These are phyloP conservation scores for Hymenotorrendiella dingleyae DNA, from an alignment of 2,329 filamentous ascomycete species.

Conservation along the genomic window DNA sequence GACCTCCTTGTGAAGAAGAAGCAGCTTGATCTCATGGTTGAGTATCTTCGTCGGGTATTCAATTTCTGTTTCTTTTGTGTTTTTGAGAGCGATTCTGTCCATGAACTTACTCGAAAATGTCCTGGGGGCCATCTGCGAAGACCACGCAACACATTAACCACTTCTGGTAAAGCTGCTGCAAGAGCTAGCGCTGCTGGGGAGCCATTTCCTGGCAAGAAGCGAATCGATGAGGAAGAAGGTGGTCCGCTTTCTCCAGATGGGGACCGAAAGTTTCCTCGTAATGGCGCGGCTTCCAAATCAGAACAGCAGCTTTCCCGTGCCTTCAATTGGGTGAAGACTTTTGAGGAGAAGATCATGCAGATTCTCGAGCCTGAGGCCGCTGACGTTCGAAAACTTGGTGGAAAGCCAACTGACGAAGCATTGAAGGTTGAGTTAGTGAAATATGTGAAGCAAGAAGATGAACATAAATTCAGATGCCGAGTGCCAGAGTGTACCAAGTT, in stretches of 20 bases:
- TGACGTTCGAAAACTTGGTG: conserved; percentile 85
- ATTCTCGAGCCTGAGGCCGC: conserved; percentile 85
- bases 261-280: conserved; percentile 63
- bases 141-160: conserved; percentile 78
- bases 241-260: conserved; percentile 59
- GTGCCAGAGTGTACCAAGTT: conserved; percentile 93
- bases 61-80: conserved; percentile 99
- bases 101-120: conserved; percentile 92
- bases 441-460: conserved; percentile 94
- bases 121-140: conserved; percentile 94
- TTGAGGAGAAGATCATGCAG: conserved; percentile 92
- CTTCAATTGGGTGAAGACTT: conserved; percentile 98
- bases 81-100: conserved; percentile 94
- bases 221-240: conserved; percentile 47
- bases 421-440: conserved; percentile 80
- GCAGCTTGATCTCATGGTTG: conserved; percentile 89
- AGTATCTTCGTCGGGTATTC: conserved; percentile 93
- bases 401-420: conserved; percentile 78
- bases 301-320: conserved; percentile 91
- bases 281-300: conserved; percentile 62
- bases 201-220: conserved; percentile 78
- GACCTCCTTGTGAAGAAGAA: conserved; percentile 91
- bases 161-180: conserved; percentile 76
- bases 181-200: conserved; percentile 77
- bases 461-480: conserved; percentile 94